Conservation (phyloP, 371 early-diverging fungal species). For the Mortierella sp. region DNA sequence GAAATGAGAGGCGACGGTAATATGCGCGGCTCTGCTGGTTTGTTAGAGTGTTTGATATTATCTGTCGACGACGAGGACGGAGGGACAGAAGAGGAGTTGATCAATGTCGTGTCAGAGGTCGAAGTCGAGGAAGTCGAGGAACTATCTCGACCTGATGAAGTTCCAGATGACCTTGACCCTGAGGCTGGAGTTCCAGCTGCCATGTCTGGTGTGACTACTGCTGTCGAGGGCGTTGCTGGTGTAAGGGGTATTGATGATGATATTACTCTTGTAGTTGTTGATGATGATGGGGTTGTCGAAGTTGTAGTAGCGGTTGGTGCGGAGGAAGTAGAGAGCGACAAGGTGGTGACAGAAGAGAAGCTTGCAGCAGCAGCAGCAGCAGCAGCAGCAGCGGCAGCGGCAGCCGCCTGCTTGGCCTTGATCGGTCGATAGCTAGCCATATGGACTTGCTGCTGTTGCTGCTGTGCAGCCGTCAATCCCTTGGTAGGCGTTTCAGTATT, state of each 20-base stretch:
- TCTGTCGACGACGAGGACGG: background rate
- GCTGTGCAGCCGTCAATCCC: conserved; percentile 8
- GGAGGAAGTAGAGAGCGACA: background rate
- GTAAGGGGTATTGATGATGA: background rate
- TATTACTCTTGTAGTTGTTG: background rate
- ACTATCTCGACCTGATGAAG: background rate
- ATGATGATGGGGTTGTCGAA: background rate
- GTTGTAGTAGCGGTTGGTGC: background rate
- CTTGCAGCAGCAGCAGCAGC: background rate
- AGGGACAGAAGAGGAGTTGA: background rate
- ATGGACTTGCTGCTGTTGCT: background rate
- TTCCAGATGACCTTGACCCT: background rate
- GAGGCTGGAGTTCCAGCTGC: background rate
- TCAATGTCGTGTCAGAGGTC: background rate
- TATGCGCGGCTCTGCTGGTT: background rate
- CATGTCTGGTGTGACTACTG: background rate
- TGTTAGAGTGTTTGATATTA: background rate
- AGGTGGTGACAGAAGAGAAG: background rate
- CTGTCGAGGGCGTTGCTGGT: background rate
- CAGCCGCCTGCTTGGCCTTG: background rate
- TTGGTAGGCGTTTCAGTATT: conserved; percentile 23
- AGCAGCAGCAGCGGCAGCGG: background rate
- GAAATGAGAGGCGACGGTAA: background rate
- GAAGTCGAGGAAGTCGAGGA: background rate
- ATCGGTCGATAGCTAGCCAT: conserved; percentile 6